phyloP scores from a whole-genome alignment of 2,329 filamentous ascomycete genomes.

The Botrytis deweyae region DNA sequence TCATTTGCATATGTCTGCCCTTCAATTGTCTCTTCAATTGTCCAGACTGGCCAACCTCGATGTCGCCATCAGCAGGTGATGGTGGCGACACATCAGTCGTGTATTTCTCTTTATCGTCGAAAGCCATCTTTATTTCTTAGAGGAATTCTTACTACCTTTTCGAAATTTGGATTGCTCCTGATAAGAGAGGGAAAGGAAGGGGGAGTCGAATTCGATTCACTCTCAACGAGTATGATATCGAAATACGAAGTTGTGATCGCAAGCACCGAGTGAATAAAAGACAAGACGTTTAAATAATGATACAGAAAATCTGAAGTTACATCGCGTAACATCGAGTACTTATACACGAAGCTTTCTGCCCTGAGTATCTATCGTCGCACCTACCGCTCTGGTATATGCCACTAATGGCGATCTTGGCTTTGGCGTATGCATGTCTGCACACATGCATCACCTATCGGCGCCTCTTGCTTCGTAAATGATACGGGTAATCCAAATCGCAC shows the following conservation, averaged over 20 bases:
- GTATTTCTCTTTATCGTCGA: conserved; percentile 28
- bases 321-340: conserved; percentile 7
- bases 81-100: conserved; percentile 15
- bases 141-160: neutral
- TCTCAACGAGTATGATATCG: conserved; percentile 8
- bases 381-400: neutral
- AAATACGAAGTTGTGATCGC: neutral
- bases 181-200: neutral
- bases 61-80: conserved; percentile 24
- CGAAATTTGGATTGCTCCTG: neutral
- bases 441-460: conserved; percentile 2
- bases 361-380: conserved; percentile 8
- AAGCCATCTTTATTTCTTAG: neutral
- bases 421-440: neutral
- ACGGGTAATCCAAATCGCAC: conserved; percentile 3
- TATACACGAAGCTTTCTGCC: neutral
- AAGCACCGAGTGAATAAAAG: neutral
- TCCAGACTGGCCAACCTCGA: conserved; percentile 29
- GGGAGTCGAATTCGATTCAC: conserved; percentile 4
- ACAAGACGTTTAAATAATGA: neutral
- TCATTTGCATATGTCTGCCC: conserved; percentile 52
- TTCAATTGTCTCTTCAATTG: conserved; percentile 45
- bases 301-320: neutral
- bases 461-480: conserved; percentile 9
- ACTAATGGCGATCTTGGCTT: neutral